These are phyloP conservation scores for Thozetella sp. DNA, from an alignment of 495 filamentous ascomycete genomes.

Conservation along the genomic window DNA sequence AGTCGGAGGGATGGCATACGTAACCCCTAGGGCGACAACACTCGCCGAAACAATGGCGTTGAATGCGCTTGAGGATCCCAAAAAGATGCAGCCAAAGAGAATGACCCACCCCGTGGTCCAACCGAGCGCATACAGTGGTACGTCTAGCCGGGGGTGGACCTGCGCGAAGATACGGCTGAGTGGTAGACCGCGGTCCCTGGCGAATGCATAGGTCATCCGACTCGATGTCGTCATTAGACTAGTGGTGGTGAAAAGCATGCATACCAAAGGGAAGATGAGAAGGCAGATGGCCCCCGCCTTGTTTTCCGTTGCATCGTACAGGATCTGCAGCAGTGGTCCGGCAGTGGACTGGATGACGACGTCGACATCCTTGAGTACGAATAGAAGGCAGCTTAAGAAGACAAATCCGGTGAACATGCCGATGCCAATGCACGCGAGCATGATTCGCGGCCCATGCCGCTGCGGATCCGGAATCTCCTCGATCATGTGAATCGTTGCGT, in stretches of 20 bases:
- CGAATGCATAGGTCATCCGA: slow-evolving; percentile 79
- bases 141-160: slow-evolving; percentile 62
- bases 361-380: slow-evolving; percentile 55
- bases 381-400: slow-evolving; percentile 50
- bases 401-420: slow-evolving; percentile 63
- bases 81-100: slow-evolving; percentile 73
- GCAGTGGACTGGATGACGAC: slow-evolving; percentile 61
- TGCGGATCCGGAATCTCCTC: slow-evolving; percentile 74
- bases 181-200: slow-evolving; percentile 72
- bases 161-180: slow-evolving; percentile 64
- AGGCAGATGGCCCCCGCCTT: slow-evolving; percentile 68
- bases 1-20: slow-evolving; percentile 72
- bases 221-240: slow-evolving; percentile 77
- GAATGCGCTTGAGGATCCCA: slow-evolving; percentile 69
- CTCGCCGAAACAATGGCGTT: slow-evolving; percentile 72
- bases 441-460: slow-evolving; percentile 68
- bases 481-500: slow-evolving; percentile 55
- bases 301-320: slow-evolving; percentile 68
- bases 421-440: slow-evolving; percentile 72
- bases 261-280: slow-evolving; percentile 73
- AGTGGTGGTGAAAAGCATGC: slow-evolving; percentile 70
- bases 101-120: slow-evolving; percentile 66
- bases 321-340: slow-evolving; percentile 70
- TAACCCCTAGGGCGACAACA: slow-evolving; percentile 70
- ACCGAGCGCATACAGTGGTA: slow-evolving; percentile 71